Conservation (phyloP, 2,329 filamentous ascomycete species). For the Ascochyta viciae-villosae region DNA sequence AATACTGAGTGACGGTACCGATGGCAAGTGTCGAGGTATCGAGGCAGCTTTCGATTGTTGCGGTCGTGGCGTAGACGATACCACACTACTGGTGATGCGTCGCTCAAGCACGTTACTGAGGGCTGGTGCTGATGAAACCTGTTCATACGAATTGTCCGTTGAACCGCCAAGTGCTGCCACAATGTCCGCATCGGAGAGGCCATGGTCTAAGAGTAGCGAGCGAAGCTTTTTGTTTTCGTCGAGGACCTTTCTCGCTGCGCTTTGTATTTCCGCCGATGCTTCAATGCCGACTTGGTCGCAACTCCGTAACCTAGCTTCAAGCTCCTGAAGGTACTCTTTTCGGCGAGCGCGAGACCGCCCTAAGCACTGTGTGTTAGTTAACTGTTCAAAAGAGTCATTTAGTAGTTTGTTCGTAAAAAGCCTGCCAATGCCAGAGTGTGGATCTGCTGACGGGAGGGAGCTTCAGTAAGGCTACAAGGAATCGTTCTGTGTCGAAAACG, state of each 20-base stretch:
- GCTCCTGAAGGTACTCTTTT: conserved; percentile 75
- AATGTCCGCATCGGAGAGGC: conserved; percentile 65
- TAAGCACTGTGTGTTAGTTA: conserved; percentile 21
- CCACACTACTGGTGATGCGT: conserved; percentile 31
- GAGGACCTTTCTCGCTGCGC: conserved; percentile 70
- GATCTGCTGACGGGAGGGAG: neutral
- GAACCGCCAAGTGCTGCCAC: conserved; percentile 34
- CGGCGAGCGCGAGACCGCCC: conserved; percentile 74
- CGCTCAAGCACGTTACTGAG: conserved; percentile 43
- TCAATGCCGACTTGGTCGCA: conserved; percentile 72
- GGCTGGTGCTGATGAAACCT: conserved; percentile 35
- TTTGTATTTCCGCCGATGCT: conserved; percentile 74
- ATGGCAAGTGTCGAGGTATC: conserved; percentile 26
- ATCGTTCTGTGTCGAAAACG: neutral
- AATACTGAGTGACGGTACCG: conserved; percentile 31
- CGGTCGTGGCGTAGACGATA: conserved; percentile 25
- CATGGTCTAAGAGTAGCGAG: conserved; percentile 63
- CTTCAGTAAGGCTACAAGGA: neutral
- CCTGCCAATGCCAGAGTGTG: neutral
- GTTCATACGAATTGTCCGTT: conserved; percentile 35
- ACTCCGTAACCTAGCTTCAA: conserved; percentile 68
- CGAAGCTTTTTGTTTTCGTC: conserved; percentile 73
- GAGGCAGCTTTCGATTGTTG: conserved; percentile 23
- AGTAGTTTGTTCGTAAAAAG: neutral
- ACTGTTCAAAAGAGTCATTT: neutral